A percentile compares a stretch with the other conserved stretches of the same genome.
phyloP scores from a whole-genome alignment of 345 rosid species.

The Euclidium syriacum region DNA sequence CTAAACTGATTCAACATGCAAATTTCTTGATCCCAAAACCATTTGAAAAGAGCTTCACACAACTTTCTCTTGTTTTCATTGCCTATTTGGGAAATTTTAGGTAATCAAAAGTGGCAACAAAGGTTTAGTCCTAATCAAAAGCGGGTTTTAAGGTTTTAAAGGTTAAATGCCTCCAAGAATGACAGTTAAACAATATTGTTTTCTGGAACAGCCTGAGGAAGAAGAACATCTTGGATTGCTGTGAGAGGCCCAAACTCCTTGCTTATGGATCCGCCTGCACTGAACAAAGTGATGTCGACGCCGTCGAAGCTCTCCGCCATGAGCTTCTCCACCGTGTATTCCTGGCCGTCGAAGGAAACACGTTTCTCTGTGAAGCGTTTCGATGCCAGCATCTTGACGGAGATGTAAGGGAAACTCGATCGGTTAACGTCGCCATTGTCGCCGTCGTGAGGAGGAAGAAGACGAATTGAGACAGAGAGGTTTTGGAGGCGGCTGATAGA shows the following conservation, averaged over 20 bases:
- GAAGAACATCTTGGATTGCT: slow-evolving; percentile 54
- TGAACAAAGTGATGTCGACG: slow-evolving; percentile 77
- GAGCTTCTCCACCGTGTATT: slow-evolving; percentile 78
- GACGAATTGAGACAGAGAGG: background rate
- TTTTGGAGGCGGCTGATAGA: slow-evolving; percentile 26
- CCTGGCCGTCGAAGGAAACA: slow-evolving; percentile 52
- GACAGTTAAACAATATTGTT: background rate
- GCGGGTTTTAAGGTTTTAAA: background rate
- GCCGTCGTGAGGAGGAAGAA: slow-evolving; percentile 17
- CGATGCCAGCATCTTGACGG: slow-evolving; percentile 92
- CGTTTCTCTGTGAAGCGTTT: slow-evolving; percentile 85
- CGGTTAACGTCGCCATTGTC: slow-evolving; percentile 51
- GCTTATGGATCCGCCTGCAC: slow-evolving; percentile 95
- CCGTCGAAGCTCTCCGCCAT: slow-evolving; percentile 73
- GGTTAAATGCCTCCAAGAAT: background rate
- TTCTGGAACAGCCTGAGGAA: slow-evolving; percentile 36
- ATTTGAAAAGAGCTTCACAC: too few species aligned
- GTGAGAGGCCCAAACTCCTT: slow-evolving; percentile 76
- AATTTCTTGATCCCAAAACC: too few species aligned
- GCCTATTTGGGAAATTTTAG: too few species aligned
- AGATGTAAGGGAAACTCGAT: slow-evolving; percentile 85
- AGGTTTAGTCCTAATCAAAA: too few species aligned
- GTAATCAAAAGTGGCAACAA: too few species aligned
- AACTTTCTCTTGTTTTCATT: too few species aligned
- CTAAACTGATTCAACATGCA: too few species aligned